Evolutionary conservation across 2,329 filamentous ascomycete genomes (phyloP).

Genomic region (Chaetomium olivaceum): DNA sequence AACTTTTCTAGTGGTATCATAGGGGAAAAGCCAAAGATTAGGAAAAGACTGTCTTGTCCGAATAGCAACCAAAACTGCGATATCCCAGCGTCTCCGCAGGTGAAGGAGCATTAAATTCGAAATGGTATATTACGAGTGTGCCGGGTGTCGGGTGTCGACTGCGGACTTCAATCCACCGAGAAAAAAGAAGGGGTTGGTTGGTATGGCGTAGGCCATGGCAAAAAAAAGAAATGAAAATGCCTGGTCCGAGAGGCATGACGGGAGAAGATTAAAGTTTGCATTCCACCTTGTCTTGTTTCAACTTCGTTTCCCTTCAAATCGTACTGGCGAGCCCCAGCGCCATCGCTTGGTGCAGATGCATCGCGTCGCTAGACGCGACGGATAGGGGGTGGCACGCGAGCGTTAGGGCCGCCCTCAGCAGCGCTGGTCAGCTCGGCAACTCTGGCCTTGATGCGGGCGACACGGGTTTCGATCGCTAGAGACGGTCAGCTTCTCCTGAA

Average conservation of each 20-base stretch:
- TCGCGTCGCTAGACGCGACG: slow-evolving; percentile 34
- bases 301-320: slow-evolving; percentile 4
- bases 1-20: slow-evolving; percentile 38
- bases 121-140: slow-evolving; percentile 29
- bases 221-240: slow-evolving; percentile 22
- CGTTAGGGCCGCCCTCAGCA: slow-evolving; percentile 60
- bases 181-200: not conserved
- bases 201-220: slow-evolving; percentile 1
- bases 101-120: not conserved
- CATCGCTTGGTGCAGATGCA: slow-evolving; percentile 12
- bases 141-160: slow-evolving; percentile 14
- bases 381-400: slow-evolving; percentile 37
- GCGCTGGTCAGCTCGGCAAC: slow-evolving; percentile 91
- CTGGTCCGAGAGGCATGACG: slow-evolving; percentile 1
- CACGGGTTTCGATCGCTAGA: slow-evolving; percentile 90
- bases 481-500: slow-evolving; percentile 30
- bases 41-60: not conserved
- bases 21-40: slow-evolving; percentile 19
- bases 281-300: slow-evolving; percentile 16
- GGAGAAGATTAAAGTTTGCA: slow-evolving; percentile 8
- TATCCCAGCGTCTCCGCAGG: not conserved
- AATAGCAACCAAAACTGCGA: slow-evolving; percentile 1
- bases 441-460: slow-evolving; percentile 95
- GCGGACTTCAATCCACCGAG: slow-evolving; percentile 11
- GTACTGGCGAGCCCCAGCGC: slow-evolving; percentile 10